phyloP scores from a whole-genome alignment of 2,329 filamentous ascomycete genomes.

The Paecilomyces niveus region DNA sequence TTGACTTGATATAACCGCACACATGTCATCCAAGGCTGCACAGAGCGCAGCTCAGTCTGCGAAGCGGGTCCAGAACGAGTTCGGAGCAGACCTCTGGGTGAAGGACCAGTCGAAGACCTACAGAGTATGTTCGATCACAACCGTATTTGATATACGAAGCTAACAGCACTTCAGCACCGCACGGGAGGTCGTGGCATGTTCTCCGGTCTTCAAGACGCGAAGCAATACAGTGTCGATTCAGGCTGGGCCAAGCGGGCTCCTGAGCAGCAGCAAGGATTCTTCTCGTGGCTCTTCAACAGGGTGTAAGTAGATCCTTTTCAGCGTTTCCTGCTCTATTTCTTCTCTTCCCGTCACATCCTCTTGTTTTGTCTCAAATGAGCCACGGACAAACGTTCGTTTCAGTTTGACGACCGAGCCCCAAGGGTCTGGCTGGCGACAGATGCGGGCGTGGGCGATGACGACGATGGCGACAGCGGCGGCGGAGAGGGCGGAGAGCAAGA shows the following conservation, averaged over 20 bases:
- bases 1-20: not conserved
- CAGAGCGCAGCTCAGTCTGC: not conserved
- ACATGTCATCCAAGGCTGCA: not conserved
- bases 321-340: not conserved
- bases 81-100: slow-evolving; percentile 30
- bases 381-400: not conserved
- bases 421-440: not conserved
- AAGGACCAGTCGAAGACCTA: slow-evolving; percentile 12
- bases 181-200: slow-evolving; percentile 31
- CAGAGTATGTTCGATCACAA: slow-evolving; percentile 19
- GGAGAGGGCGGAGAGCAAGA: not conserved
- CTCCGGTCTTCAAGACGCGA: slow-evolving; percentile 30
- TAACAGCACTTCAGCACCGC: slow-evolving; percentile 14
- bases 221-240: slow-evolving; percentile 30
- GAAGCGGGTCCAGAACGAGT: slow-evolving; percentile 19
- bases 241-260: slow-evolving; percentile 27
- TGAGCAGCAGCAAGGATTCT: slow-evolving; percentile 7
- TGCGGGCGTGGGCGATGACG: not conserved
- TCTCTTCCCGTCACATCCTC: not conserved
- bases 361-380: not conserved
- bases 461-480: not conserved
- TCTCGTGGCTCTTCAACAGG: not conserved
- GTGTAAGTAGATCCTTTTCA: not conserved
- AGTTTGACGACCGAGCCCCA: not conserved
- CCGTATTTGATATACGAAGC: not conserved